Base-by-base conservation (phyloP, 495 filamentous ascomycete genomes). In the Lophiotrema nucula region DNA sequence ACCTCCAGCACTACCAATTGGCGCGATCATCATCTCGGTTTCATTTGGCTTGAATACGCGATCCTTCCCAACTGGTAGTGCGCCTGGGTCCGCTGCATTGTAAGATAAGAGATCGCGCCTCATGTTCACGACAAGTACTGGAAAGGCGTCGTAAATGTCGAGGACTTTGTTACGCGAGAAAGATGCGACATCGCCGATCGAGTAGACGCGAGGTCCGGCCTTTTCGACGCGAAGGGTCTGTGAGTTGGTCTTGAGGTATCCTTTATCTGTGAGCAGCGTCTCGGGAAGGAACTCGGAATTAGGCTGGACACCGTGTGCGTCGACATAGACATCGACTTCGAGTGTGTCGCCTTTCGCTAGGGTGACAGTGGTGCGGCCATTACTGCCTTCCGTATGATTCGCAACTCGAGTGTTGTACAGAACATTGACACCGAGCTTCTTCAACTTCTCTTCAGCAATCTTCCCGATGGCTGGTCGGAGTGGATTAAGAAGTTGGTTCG, bases 1-100 rank as follows among this genome's bases (percentile, higher is more conserved):
- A 26, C 80, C 81, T 25, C 72, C 75, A 24, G 67, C 75, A 37
- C 56, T 62, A 0, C 82, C 83, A 54, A 84, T 75, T 0, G 84
- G 81, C 47, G 84, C 80, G 24, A 78, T 51, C 67, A 71, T 65
- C 59, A 67, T 69, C 59, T 73, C 71, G 23, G 42, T 53, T 3
- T 43, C 47, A 15, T 67, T 65, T 12, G 38, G 37, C 22, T 56
- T 55, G 53, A 62, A 73, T 23, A 48, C 53, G 15, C 60, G 39
- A 56, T 74, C 72, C 43, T 58, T 60, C 3, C 47, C 52, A 4
- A 47, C 39, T 2, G 56, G 54, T 10, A 51, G 58, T 5, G 54
- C 60, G 8, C 37, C 21, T 3, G 47, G 56, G 42, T 18, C 25
- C 5, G 23, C 16, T 15, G 55, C 41, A 33, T 49, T 16, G 27